Evolutionary conservation across 257 asterid species (phyloP), one percentile per base, ranked within the genome.

Genomic region (Parsonsia alboflavescens): DNA sequence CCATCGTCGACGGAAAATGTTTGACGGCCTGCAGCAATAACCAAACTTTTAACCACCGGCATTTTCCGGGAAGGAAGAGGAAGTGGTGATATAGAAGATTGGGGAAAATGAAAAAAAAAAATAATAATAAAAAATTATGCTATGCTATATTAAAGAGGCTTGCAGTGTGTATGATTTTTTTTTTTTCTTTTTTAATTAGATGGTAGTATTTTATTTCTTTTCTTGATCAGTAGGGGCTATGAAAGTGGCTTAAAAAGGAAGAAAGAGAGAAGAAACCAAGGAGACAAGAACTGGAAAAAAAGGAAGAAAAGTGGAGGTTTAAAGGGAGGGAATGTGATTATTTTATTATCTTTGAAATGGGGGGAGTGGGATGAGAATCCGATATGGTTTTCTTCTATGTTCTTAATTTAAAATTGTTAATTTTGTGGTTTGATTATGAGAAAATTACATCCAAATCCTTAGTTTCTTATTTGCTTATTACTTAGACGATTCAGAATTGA

Each of bases 1-100:
- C 96, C 87, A 85, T 82, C 99, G 68, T 82, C 99, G 68, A 82
- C 90, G 36, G 90, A 79, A 67, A 69, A 49, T 53, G 89, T 74
- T 83, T 93, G 91, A 91, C 78, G 82, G 62, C 76, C 73, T 82
- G 62, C 75, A n/a, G n/a, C 71, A 44, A 77, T 39, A 73, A 42
- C 72, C 53, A 76, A 44, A 75, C 79, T 77, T 76, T 82, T 77
- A 45, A 75, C 80, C 39, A 45, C 6, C 45, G 56, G 49, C 68
- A 26, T 75, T 83, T 79, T 80, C 85, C 77, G 84, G 81, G 78
- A 76, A 12, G 36, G 22, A 73, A 17, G 16, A 24, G 1, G 5
- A 58, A 3, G 39, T 33, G 39, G 39, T 33, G 2, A 1, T 1
- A 33, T 33, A 33, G 39, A 33, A 33, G 39, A 33, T 33, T 33